These are phyloP conservation scores for Populus hybrid DNA, from an alignment of 441 rosid species.

Conservation along the genomic window DNA sequence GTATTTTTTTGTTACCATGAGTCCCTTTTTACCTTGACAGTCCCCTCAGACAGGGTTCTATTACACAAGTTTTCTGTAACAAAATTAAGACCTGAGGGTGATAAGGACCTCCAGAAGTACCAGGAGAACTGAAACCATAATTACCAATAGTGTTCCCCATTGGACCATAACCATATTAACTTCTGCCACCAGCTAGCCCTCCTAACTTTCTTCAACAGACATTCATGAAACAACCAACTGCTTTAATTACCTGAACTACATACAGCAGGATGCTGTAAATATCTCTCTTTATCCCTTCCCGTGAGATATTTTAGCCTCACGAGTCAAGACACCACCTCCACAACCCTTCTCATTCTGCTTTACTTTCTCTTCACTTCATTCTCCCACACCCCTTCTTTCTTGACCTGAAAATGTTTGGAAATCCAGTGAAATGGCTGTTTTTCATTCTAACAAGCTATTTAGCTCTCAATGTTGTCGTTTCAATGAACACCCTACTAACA, in stretches of 20 bases:
- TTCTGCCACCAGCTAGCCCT: conserved; percentile 18
- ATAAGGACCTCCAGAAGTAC: background rate
- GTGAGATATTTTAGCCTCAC: conserved; percentile 17
- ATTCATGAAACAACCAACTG: conserved; percentile 37
- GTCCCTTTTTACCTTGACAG: background rate
- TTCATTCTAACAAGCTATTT: conserved; percentile 31
- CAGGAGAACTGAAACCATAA: background rate
- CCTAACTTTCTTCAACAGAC: conserved; percentile 16
- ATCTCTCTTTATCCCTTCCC: conserved; percentile 3
- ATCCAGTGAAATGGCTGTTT: conserved; percentile 38
- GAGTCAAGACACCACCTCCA: background rate
- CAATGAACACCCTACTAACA: conserved; percentile 16
- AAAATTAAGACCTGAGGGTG: background rate
- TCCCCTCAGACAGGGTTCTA: background rate
- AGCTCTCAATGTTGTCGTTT: conserved; percentile 27
- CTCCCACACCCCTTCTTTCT: conserved; percentile 4
- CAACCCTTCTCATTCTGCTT: background rate
- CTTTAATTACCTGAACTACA: conserved; percentile 27
- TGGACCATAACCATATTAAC: conserved; percentile 19
- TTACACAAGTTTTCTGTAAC: background rate
- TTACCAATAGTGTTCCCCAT: background rate
- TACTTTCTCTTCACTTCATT: background rate
- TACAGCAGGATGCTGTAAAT: conserved; percentile 11
- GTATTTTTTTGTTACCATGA: background rate
- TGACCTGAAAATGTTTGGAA: conserved; percentile 35